Evolutionary conservation across 1,139 yeast species (phyloP), one percentile per base, ranked within the genome.

Genomic region (Magnusiomyces suaveolens): DNA sequence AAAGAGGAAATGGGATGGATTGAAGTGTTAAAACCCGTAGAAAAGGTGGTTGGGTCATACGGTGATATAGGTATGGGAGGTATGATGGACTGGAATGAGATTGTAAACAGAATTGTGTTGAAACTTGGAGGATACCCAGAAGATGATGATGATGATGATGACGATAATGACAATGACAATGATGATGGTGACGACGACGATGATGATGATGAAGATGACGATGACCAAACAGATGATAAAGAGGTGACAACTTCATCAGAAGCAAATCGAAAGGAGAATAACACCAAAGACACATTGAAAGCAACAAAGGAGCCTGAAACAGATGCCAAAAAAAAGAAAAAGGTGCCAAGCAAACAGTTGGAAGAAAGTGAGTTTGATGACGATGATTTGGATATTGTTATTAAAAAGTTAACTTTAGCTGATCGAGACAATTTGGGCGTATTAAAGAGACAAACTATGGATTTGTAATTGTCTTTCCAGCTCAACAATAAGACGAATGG

Each of bases 21-120:
- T 56, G 95, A 87, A 63, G 78, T 89, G 25, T 73, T 90, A 63
- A 86, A 84, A 66, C 97, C 97, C 0, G 89, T 87, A 2, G 97
- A 90, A 67, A 90, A 90, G 67, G 95, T 90, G 8, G 86, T 87
- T 57, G 95, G 95, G 32, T 82, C 89, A 54, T 88, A 87, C 69
- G 97, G 97, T 57, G 97, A 89, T 64, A 89, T 90, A 59, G 97
- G 96, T 38, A 87, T 79, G 72, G 97, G 97, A 43, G 97, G 97
- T n/a, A 89, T 89, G 97, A 79, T 95, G 75, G 96, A 90, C 68
- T 89, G 96, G 79, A 87, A 87, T 69, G 96, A 89, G 69, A 84
- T 90, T 62, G 96, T 88, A 32, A 92, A 88, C 64, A 82, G 80
- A 65, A 80, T 87, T 58, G 95, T 87, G 1, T 74, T 83, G 68